Conservation (phyloP, 192 early-diverging fungal genomes). For the Coemansia sp. region DNA sequence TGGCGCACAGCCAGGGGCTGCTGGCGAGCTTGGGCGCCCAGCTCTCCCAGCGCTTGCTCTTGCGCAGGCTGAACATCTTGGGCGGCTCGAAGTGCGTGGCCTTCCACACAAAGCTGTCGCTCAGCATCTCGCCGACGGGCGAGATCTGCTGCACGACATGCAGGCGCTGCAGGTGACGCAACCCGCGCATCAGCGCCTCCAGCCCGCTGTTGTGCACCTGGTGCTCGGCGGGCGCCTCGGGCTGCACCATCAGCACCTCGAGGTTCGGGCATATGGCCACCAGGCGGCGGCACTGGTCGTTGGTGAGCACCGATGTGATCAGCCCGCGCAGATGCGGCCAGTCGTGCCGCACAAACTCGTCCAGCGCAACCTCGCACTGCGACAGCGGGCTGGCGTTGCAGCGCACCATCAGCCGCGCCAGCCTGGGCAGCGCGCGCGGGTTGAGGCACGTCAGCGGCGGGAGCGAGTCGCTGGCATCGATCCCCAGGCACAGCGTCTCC, state of each 20-base stretch:
- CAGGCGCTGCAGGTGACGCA: constrained; percentile 40
- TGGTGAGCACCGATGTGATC: constrained; percentile 51
- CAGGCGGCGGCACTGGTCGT: constrained; percentile 43
- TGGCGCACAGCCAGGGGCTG: constrained; percentile 46
- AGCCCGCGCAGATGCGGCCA: constrained; percentile 54
- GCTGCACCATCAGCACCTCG: constrained; percentile 55
- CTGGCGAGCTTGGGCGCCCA: constrained; percentile 59
- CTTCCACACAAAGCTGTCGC: constrained; percentile 52
- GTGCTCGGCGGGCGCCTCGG: constrained; percentile 52
- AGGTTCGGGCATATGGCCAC: constrained; percentile 38
- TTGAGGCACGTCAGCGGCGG: constrained; percentile 46
- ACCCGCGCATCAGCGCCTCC: constrained; percentile 42
- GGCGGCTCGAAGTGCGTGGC: constrained; percentile 52
- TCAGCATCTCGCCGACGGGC: constrained; percentile 57
- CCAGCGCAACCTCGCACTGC: constrained; percentile 42
- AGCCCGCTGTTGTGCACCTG: constrained; percentile 56
- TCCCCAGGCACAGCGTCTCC: constrained; percentile 52
- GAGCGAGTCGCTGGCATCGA: constrained; percentile 50
- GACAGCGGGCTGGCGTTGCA: constrained; percentile 50
- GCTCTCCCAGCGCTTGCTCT: constrained; percentile 48
- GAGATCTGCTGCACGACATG: constrained; percentile 56
- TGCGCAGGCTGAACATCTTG: constrained; percentile 51
- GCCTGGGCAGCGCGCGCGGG: constrained; percentile 46
- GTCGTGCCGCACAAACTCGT: constrained; percentile 46
- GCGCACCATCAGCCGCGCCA: constrained; percentile 53